Base-by-base conservation (phyloP, 2,329 filamentous ascomycete genomes). In the Fusarium newnesense region DNA sequence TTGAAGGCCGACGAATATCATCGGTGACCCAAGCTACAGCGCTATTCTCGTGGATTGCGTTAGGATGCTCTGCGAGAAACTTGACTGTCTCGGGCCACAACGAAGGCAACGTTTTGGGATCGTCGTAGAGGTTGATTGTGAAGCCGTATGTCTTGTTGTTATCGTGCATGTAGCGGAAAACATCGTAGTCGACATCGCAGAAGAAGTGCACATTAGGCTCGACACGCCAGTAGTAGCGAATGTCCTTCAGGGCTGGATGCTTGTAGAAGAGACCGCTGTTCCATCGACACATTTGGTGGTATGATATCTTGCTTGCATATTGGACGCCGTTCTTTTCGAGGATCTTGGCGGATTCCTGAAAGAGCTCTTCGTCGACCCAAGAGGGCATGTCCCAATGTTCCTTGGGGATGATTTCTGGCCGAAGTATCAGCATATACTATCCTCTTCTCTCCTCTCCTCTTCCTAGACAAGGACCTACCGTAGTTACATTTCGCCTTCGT, bases 221-320 rank as follows among this genome's bases (percentile, higher is more conserved):
- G 53, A 99, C 96, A 66, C 96, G 94, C 96, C 96, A 99, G 87
- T 99, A 99, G 87, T 94, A 99, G 76, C 94, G 93, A 73, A 89
- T 90, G 77, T 96, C 84, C 74, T 91, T 87, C 64, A 99, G 89
- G 1, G 95, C 95, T 1, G 95, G 94, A 83, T 99, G 96, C 80
- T 96, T 95, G 87, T 97, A 98, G 87, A 99, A 99, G 83, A 98
- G 88, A 79, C 96, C 96, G 79, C 94, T 97, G 85, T 99, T 99
- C 96, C 96, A 99, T 64, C 96, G 92, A 81, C 96, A 99, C 96
- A 99, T 99, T 81, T 98, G 93, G 83, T 98, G 96, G 84, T 99
- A 99, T 54, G 95, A 97, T 60, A 94, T 84, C 87, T 93, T 94
- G 76, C 91, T 88, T 78, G 94, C 94, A 82, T 99, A 99, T 81